Conservation (phyloP, 345 rosid species). For the Turnera subulata region DNA sequence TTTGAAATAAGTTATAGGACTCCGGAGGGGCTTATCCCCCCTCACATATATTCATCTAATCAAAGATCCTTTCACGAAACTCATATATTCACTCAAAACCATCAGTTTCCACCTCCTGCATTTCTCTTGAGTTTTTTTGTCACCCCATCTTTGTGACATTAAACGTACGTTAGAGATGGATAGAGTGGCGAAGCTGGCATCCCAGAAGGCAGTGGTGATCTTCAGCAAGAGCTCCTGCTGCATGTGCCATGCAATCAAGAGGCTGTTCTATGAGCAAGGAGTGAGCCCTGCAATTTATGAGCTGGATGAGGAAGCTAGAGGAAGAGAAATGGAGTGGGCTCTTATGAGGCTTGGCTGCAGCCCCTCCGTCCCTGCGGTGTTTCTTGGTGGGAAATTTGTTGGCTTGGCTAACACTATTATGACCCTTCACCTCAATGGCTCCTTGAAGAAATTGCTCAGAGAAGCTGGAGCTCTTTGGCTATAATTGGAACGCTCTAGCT, state of each 20-base stretch:
- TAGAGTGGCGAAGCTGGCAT: conserved; percentile 60
- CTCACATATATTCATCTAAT: no score
- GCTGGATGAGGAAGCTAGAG: conserved; percentile 66
- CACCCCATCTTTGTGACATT: no score
- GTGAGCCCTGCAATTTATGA: conserved; percentile 78
- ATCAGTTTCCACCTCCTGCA: no score
- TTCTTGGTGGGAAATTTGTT: conserved; percentile 77
- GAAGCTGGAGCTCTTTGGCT: conserved; percentile 91
- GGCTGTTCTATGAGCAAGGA: conserved; percentile 83
- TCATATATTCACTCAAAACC: no score
- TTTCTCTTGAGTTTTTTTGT: no score
- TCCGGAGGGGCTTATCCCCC: no score
- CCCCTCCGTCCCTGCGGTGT: conserved; percentile 76
- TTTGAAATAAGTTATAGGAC: no score
- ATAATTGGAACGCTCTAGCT: no score
- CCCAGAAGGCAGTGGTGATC: conserved; percentile 91
- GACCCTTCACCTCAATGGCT: conserved; percentile 85
- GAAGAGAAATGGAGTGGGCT: conserved; percentile 77
- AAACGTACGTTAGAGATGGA: no score
- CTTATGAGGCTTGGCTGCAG: conserved; percentile 68
- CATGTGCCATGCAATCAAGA: conserved; percentile 88
- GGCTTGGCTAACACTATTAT: conserved; percentile 78
- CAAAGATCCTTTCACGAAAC: no score
- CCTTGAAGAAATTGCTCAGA: conserved; percentile 72
- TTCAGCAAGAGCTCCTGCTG: conserved; percentile 93